Evolutionary conservation across 2,329 filamentous ascomycete species (phyloP), one percentile per base, ranked within the genome.

Genomic region (Dryadomyces sulphureus): DNA sequence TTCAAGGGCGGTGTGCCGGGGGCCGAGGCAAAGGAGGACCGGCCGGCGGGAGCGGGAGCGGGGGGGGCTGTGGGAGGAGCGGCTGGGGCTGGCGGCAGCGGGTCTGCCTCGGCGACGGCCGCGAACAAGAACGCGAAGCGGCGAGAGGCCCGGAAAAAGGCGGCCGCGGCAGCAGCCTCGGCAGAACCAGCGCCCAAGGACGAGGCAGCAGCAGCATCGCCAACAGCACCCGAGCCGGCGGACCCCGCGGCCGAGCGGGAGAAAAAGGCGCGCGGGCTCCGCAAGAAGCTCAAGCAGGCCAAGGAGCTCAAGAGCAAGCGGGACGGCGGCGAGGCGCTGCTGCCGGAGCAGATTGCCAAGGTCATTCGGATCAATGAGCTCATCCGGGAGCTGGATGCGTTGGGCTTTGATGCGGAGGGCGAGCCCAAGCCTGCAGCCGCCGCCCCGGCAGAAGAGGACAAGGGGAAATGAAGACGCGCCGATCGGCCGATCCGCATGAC

Each of bases 301-400:
- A 83, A 80, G 54, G 92, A 96, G 2, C 70, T 98, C 45, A 83
- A 87, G 60, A 81, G 80, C 56, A 95, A 94, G 72, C 94, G 94
- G 63, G 85, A 94, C 21, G 80, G 79, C 47, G 92, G 92, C 19
- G 83, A 86, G 59, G 72, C 77, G 5, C 65, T 98, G 50, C 70
- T 96, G 22, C 90, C 89, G 0, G 92, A 98, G 66, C 92, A 98
- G 66, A 82, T 96, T 52, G 88, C 90, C 55, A 98, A 98, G 67
- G 86, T 98, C 46, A 93, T 94, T 61, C 94, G 92, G 64, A 94
- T 98, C 60, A 87, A 86, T 52, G 92, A 98, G 66, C 73, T 98
- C 43, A 80, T 95, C 48, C 77, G 88, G 12, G 89, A 96, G 60
- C 66, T 98, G 47, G 85, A 93, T 56, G 73, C 76, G 2, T 69